Base-by-base conservation (phyloP, 305 asterid genomes). In the Solanum aculeatissimum region DNA sequence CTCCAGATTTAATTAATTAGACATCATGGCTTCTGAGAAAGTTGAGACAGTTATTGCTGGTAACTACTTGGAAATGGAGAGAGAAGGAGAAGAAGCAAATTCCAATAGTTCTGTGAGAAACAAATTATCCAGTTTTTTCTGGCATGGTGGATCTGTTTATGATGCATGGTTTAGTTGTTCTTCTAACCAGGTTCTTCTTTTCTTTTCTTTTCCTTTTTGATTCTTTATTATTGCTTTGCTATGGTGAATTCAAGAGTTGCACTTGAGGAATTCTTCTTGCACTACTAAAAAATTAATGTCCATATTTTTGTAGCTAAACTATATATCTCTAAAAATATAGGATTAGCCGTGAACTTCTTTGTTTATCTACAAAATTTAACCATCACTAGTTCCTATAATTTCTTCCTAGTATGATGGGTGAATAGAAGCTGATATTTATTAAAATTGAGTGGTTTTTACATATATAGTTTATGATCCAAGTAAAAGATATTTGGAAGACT, bases 161-260 rank as follows among this genome's bases (percentile, higher is more conserved):
- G 98, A 95, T 92, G 98, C 98, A 84, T 95, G 97, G 97, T 95
- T 95, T 86, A 95, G 97, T 86, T 94, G 97, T 80, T 86, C 97
- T 86, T 95, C 97, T 27, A 93, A 93, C 85, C 98, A 94, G 94
- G 98, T 86, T 86, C 4, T 7, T 15, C 38, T 3, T 84, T 11
- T 53, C 4, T 65, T n/a, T 45, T 66, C 69, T 14, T 23, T 12
- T 43, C 19, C 32, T 29, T 29, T 29, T 29, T 35, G 7, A 35
- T 35, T 35, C 40, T 35, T 35, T 35, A 35, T 35, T 38, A 53
- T 32, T 49, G 63, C 40, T 8, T 8, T 3, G 9, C 45, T 40
- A 15, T 35, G 7, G 7, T 16, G 53, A 9, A 54, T 79, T 32
- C 7, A 12, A 2, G 0, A 72, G 45, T 23, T 72, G 2, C n/a